A percentile compares a stretch with the other conserved stretches of the same genome.
These are phyloP conservation scores for Wickerhamomyces bovis DNA, from an alignment of 805 yeast species.

Conservation along the genomic window DNA sequence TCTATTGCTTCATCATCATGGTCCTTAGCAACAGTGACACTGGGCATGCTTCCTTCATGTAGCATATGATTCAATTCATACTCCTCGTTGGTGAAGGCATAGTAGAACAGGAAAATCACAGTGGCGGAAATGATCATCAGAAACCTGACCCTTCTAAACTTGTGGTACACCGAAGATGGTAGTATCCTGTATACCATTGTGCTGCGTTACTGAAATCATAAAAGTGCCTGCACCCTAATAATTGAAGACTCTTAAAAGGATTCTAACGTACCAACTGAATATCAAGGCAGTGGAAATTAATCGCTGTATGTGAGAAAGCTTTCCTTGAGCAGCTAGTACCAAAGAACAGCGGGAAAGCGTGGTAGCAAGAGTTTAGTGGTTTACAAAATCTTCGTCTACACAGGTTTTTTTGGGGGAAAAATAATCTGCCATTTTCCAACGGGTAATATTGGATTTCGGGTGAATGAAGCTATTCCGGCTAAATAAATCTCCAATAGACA, in stretches of 20 bases:
- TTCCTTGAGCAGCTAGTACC: background rate
- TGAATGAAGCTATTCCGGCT: background rate
- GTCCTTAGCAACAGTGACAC: conserved; percentile 10
- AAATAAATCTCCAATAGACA: too few relatives aligned
- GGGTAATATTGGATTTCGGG: background rate
- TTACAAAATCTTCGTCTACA: too few relatives aligned
- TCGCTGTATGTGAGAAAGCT: background rate
- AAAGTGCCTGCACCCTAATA: background rate
- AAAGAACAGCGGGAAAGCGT: background rate
- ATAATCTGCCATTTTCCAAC: background rate
- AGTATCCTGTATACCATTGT: background rate
- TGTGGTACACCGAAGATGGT: conserved; percentile 6
- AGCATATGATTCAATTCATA: conserved; percentile 18
- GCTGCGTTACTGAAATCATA: background rate
- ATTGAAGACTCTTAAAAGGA: background rate
- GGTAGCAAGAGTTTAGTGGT: too few relatives aligned
- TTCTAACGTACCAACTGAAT: background rate
- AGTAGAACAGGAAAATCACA: conserved; percentile 20
- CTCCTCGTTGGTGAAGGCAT: conserved; percentile 23
- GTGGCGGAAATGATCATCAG: conserved; percentile 11
- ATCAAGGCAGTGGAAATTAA: background rate
- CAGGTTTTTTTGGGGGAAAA: background rate
- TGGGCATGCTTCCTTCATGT: conserved; percentile 21
- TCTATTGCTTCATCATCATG: background rate
- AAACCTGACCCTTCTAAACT: conserved; percentile 15